A percentile compares a stretch with the other conserved stretches of the same genome.
These are phyloP conservation scores for Colletotrichum falcatum DNA, from an alignment of 2,329 filamentous ascomycete genomes.

Conservation along the genomic window DNA sequence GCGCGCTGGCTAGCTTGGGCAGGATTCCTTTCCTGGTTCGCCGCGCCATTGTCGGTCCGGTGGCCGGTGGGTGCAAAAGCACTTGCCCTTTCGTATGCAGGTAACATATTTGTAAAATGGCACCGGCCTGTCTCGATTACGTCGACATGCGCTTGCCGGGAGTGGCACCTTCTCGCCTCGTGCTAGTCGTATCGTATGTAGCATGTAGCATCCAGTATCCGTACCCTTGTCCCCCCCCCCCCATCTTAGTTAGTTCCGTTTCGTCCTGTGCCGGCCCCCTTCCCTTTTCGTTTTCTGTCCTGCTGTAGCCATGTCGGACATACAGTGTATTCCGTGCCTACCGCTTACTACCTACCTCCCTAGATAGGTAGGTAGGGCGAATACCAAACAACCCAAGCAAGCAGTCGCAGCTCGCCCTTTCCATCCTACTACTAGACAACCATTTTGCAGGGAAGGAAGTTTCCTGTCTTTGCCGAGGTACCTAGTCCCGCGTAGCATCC, in stretches of 20 bases:
- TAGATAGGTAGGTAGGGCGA: no score
- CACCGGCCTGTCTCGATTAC: neutral
- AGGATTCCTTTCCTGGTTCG: neutral
- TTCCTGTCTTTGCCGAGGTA: neutral
- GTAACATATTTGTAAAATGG: neutral
- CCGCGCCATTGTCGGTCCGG: constrained; percentile 16
- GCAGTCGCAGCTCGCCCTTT: constrained; percentile 15
- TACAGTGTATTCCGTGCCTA: constrained; percentile 7
- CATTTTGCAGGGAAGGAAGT: neutral
- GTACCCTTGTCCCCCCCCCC: constrained; percentile 7
- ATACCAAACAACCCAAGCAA: neutral
- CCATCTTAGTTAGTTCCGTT: constrained; percentile 27
- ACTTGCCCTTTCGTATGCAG: neutral
- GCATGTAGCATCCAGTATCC: constrained; percentile 1
- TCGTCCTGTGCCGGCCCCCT: constrained; percentile 19
- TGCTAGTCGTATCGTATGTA: constrained; percentile 29
- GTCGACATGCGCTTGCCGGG: constrained; percentile 6
- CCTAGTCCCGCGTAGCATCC: neutral
- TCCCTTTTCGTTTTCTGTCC: neutral
- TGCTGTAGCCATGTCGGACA: constrained; percentile 11
- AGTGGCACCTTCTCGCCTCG: constrained; percentile 39
- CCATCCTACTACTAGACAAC: neutral
- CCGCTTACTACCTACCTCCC: no score
- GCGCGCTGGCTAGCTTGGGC: neutral
- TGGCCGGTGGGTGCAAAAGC: neutral